phyloP scores from a whole-genome alignment of 1,139 yeast species.

The Pichia sp. region DNA sequence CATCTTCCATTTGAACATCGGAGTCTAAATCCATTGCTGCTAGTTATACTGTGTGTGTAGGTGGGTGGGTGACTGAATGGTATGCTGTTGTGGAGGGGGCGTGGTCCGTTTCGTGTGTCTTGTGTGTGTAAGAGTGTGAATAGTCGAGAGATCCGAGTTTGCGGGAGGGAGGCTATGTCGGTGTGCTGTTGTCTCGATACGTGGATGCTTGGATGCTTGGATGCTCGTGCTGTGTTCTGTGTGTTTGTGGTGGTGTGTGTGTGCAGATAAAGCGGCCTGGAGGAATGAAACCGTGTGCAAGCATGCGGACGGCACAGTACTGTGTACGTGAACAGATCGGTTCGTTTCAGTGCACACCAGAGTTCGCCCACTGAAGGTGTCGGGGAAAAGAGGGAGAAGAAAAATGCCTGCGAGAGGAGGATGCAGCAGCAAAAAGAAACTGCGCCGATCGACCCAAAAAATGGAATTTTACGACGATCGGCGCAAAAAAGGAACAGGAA shows the following conservation, averaged over 20 bases:
- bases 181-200: no score
- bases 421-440: no score
- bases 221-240: background rate
- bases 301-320: background rate
- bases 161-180: background rate
- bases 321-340: background rate
- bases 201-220: background rate
- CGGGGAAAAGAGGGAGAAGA: background rate
- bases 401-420: background rate
- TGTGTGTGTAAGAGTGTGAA: background rate
- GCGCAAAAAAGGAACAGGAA: background rate
- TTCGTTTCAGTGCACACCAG: background rate
- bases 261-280: background rate
- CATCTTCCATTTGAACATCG: constrained; percentile 63
- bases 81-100: background rate
- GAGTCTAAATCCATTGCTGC: constrained; percentile 52
- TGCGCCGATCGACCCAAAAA: no score
- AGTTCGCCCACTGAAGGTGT: background rate
- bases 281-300: background rate
- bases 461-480: background rate
- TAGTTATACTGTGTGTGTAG: background rate
- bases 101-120: background rate
- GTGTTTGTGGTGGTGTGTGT: background rate
- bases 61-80: background rate
- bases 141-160: background rate